Evolutionary conservation across 2,329 filamentous ascomycete species (phyloP), one percentile per base, ranked within the genome.

Genomic region (Colletotrichum sp.): DNA sequence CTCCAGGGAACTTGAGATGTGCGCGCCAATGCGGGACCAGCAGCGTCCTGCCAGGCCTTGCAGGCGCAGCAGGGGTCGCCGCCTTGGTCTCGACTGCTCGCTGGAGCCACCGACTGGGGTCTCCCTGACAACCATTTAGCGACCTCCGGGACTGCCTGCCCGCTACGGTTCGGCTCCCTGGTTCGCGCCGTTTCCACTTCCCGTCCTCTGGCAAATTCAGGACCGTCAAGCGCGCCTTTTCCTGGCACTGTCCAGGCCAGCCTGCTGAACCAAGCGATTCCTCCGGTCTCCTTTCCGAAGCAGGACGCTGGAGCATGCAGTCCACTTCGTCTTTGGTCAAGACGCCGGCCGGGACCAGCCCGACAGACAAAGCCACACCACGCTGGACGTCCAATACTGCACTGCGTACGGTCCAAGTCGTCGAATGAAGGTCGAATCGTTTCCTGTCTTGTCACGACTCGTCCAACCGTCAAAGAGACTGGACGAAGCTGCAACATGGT

Each of bases 1-100:
- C 66, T 61, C 34, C 28, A 30, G 32, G 55, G 43, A 24, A 52
- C 43, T 34, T 63, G 63, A 28, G 36, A 69, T 66, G 64, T 69
- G 63, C 58, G 73, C 70, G 63, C 73, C 70, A 75, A 75, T 75
- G 69, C 69, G 62, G 69, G 72, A 43, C 61, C 43, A 52, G 43
- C 43, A 24, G n/a, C 43, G 43, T 52, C 43, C n/a, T 34, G 18
- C 28, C 61, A 72, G 69, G 58, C 14, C 66, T 74, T 66, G 56
- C 55, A 59, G 73, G 38, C 55, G 18, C 18, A 9, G 56, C 69
- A 75, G 56, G 70, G 73, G 48, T 56, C 30, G 36, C 36, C 58
- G 58, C 73, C 73, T 75, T 75, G 73, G 73, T 75, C 73, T 75
- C 73, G 70, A 73, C 73, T 73, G 26, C 58, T 75, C 64, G 63